A percentile compares a stretch with the other conserved stretches of the same genome.
These are phyloP conservation scores for Leccinum pellstonianum DNA, from an alignment of 768 basidiomycete species.

Conservation along the genomic window DNA sequence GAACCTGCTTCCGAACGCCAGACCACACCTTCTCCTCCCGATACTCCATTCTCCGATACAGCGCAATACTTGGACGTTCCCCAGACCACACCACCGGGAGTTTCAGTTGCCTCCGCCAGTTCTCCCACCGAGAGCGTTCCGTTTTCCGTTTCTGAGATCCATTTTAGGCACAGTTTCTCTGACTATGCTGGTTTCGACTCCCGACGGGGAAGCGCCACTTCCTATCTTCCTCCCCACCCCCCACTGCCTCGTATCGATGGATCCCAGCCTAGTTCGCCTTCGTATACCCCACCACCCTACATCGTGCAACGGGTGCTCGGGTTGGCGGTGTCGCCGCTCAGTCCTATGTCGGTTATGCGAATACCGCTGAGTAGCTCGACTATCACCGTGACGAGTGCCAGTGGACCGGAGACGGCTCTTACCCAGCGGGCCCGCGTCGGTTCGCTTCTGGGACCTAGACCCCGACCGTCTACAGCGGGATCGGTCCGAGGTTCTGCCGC, in stretches of 20 bases:
- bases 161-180: slow-evolving; percentile 44
- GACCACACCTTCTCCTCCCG: slow-evolving; percentile 20
- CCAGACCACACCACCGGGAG: slow-evolving; percentile 24
- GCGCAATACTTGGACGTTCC: slow-evolving; percentile 31
- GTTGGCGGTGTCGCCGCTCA: slow-evolving; percentile 25
- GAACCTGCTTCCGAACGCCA: slow-evolving; percentile 16
- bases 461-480: slow-evolving; percentile 22
- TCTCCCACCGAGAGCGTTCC: slow-evolving; percentile 61
- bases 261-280: slow-evolving; percentile 18
- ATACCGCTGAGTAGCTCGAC: background rate
- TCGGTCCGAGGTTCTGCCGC: slow-evolving; percentile 19
- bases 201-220: slow-evolving; percentile 34
- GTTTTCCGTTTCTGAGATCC: slow-evolving; percentile 52
- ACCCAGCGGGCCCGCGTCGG: slow-evolving; percentile 15
- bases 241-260: slow-evolving; percentile 34
- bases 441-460: slow-evolving; percentile 32
- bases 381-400: background rate
- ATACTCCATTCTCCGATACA: slow-evolving; percentile 6
- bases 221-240: slow-evolving; percentile 43
- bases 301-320: slow-evolving; percentile 35
- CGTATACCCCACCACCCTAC: slow-evolving; percentile 27
- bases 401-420: background rate
- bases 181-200: slow-evolving; percentile 32
- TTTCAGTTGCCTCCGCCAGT: slow-evolving; percentile 31
- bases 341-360: slow-evolving; percentile 2